Evolutionary conservation across 805 yeast genomes (phyloP).

Genomic region (Kluyveromyces aestuarii): DNA sequence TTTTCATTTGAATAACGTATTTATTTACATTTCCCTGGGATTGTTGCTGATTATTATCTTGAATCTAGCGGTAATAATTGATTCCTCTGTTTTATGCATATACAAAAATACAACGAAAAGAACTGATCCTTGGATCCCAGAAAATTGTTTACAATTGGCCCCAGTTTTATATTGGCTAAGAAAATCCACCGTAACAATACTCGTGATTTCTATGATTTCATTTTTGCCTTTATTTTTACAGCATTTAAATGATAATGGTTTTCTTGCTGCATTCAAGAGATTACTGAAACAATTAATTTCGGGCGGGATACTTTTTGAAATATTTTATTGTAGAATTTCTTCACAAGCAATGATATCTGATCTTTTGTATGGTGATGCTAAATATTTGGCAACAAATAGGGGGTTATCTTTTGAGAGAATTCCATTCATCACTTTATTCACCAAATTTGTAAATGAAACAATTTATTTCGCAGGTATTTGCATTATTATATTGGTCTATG

Average conservation of each 20-base stretch:
- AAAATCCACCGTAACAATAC: slow-evolving; percentile 63
- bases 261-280: slow-evolving; percentile 58
- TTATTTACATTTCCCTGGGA: slow-evolving; percentile 60
- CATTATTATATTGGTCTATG: slow-evolving; percentile 43
- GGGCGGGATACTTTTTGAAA: slow-evolving; percentile 69
- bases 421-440: slow-evolving; percentile 54
- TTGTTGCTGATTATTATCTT: slow-evolving; percentile 49
- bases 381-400: slow-evolving; percentile 75
- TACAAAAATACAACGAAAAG: slow-evolving; percentile 50
- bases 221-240: slow-evolving; percentile 70
- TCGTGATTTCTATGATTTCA: slow-evolving; percentile 64
- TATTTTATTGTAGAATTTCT: slow-evolving; percentile 69
- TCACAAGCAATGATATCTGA: slow-evolving; percentile 62
- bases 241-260: slow-evolving; percentile 67
- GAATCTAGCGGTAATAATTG: slow-evolving; percentile 55
- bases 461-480: slow-evolving; percentile 54
- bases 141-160: slow-evolving; percentile 60
- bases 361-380: slow-evolving; percentile 69
- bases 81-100: slow-evolving; percentile 52
- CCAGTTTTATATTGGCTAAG: slow-evolving; percentile 72
- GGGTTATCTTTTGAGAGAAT: slow-evolving; percentile 71
- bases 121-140: slow-evolving; percentile 53
- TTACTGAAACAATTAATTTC: slow-evolving; percentile 59
- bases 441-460: slow-evolving; percentile 62
- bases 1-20: slow-evolving; percentile 70